phyloP scores from a whole-genome alignment of 2,329 filamentous ascomycete genomes.

The Penicillium oxalicum region DNA sequence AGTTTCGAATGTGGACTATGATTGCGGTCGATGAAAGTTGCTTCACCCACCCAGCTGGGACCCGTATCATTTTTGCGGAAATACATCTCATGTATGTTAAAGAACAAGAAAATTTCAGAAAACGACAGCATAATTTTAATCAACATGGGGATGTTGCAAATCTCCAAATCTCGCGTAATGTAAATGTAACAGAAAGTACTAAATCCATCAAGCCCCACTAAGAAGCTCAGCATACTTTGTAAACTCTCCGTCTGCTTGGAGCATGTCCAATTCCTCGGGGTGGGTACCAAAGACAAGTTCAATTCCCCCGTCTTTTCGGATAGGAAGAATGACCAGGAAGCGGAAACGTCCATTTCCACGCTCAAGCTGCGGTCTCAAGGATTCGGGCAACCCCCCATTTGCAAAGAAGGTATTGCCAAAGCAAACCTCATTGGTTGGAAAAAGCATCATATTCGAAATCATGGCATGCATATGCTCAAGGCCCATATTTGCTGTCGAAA shows the following conservation, averaged over 20 bases:
- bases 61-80: neutral
- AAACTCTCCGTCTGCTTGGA: slow-evolving; percentile 1
- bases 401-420: slow-evolving; percentile 6
- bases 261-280: slow-evolving; percentile 5
- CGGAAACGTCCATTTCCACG: slow-evolving; percentile 6
- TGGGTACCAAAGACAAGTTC: slow-evolving; percentile 5
- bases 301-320: slow-evolving; percentile 2
- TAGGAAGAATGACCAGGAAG: slow-evolving; percentile 6
- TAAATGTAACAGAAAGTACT: neutral
- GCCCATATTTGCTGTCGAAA: slow-evolving; percentile 7
- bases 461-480: slow-evolving; percentile 9
- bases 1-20: too few species aligned
- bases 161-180: neutral
- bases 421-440: slow-evolving; percentile 2
- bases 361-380: slow-evolving; percentile 7
- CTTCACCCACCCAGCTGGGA: neutral
- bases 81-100: neutral
- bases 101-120: neutral
- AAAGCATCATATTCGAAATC: slow-evolving; percentile 9
- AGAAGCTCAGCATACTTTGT: slow-evolving; percentile 6
- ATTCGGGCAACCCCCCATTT: neutral
- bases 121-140: neutral
- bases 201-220: neutral
- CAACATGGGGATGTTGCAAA: neutral
- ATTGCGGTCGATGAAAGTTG: neutral